Evolutionary conservation across 352 stramenopile species (phyloP), one percentile per base, ranked within the genome.

Genomic region (Phytopythium aichiense): DNA sequence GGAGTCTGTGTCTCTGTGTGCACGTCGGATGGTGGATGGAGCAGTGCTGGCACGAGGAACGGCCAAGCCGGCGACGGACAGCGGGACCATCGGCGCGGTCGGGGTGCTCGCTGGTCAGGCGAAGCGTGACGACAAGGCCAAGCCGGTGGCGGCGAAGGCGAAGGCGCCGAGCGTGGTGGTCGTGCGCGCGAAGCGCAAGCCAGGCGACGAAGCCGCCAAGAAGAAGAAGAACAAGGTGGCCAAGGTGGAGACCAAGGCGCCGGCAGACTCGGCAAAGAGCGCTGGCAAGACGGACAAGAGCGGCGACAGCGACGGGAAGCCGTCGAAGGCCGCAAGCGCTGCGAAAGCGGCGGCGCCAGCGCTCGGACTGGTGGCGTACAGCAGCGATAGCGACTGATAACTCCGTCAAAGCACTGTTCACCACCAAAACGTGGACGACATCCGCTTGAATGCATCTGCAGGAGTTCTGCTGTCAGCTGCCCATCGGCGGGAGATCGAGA

Each of bases 121-220:
- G 18, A 80, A 84, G 50, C 68, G 72, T 31, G 54, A 71, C 23
- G 30, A 60, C 16, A 73, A 77, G 61, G 42, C 59, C 35, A n/a
- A 57, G 61, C 35, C 61, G 0, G 18, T 49, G 31, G 72, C 35
- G 2, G 12, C 8, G 42, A 35, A 72, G 35, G 35, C 77, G 23
- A 70, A 67, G 50, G 58, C 73, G 20, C 35, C 64, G 42, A 59
- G 69, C 1, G 66, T 86, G 11, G 61, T 89, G 16, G 71, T 81
- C 40, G 70, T 90, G 54, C 77, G 75, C 23, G 73, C 76, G 2
- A 91, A 93, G 61, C 71, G 71, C 58, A 91, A 91, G 30, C 46
- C 57, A 23, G 31, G 43, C 23, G 22, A 62, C 61, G 38, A 61
- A 38, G 30, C 52, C 51, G n/a, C n/a, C 28, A 42, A 12, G 43